phyloP scores from a whole-genome alignment of 768 basidiomycete species.

The Tylopilus vinaceipallidus region DNA sequence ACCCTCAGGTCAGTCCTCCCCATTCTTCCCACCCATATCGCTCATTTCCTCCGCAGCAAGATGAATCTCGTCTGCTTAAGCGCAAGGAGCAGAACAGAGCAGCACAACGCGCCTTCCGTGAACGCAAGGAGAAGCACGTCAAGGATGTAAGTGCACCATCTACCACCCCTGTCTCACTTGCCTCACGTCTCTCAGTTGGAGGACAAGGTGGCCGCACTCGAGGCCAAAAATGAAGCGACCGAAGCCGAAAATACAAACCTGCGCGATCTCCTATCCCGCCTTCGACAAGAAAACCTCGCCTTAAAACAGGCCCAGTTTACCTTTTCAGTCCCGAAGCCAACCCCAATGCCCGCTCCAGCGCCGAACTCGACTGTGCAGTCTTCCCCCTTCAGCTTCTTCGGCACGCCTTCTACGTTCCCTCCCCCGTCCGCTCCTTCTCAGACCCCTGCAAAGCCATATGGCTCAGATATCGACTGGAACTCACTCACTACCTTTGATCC shows the following conservation, averaged over 20 bases:
- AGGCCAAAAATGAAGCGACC: constrained; percentile 73
- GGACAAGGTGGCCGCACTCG: constrained; percentile 84
- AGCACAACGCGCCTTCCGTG: constrained; percentile 95
- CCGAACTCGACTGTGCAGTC: constrained; percentile 21
- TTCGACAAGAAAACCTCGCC: constrained; percentile 84
- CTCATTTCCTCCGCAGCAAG: constrained; percentile 37
- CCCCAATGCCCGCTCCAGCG: constrained; percentile 20
- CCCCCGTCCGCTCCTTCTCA: constrained; percentile 30
- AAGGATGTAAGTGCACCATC: constrained; percentile 70
- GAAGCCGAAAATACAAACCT: constrained; percentile 85
- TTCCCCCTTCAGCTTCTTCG: constrained; percentile 28
- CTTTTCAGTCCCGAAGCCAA: constrained; percentile 66
- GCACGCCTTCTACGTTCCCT: constrained; percentile 21
- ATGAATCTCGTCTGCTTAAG: constrained; percentile 75
- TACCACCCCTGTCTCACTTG: constrained; percentile 7
- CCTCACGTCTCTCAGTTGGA: constrained; percentile 59
- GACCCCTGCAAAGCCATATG: constrained; percentile 27
- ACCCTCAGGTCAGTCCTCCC: constrained; percentile 31
- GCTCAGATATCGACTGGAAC: constrained; percentile 52
- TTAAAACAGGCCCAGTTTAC: constrained; percentile 84
- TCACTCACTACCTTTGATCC: constrained; percentile 72
- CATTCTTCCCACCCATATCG: not conserved
- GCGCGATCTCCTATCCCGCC: constrained; percentile 75
- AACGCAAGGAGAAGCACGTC: constrained; percentile 96
- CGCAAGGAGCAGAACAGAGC: constrained; percentile 97